Conservation (phyloP, 805 yeast species). For the Zygoascus bituminiphila region DNA sequence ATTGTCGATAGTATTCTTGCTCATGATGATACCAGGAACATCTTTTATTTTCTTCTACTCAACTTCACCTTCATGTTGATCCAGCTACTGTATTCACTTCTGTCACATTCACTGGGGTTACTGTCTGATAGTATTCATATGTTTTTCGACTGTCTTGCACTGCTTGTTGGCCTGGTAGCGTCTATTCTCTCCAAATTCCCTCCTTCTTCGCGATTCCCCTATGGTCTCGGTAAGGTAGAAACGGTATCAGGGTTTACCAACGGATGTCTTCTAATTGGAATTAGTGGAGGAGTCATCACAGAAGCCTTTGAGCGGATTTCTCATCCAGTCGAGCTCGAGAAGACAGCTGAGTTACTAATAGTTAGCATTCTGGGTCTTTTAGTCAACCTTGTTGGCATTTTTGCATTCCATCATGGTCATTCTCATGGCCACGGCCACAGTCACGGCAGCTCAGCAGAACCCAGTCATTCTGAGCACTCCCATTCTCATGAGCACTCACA, state of each 20-base stretch:
- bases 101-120: conserved; percentile 86
- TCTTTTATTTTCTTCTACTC: conserved; percentile 74
- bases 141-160: conserved; percentile 90
- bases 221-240: conserved; percentile 78
- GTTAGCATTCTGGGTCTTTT: conserved; percentile 79
- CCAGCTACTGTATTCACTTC: conserved; percentile 82
- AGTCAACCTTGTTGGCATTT: conserved; percentile 86
- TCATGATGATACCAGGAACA: conserved; percentile 75
- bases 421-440: conserved; percentile 32
- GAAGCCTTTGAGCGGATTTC: conserved; percentile 79
- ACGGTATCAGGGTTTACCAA: conserved; percentile 93
- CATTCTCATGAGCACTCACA: conserved; percentile 30
- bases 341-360: conserved; percentile 73
- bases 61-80: conserved; percentile 92
- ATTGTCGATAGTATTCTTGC: conserved; percentile 32
- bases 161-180: conserved; percentile 84
- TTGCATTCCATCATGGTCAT: conserved; percentile 88
- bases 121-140: conserved; percentile 91
- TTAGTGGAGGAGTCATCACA: conserved; percentile 77
- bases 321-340: conserved; percentile 68
- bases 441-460: conserved; percentile 28
- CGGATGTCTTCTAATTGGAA: conserved; percentile 80
- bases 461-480: conserved; percentile 34
- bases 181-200: conserved; percentile 55
- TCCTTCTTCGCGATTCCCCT: conserved; percentile 67